These are phyloP conservation scores for Exophiala viscosa DNA, from an alignment of 2,329 filamentous ascomycete species.

Conservation along the genomic window DNA sequence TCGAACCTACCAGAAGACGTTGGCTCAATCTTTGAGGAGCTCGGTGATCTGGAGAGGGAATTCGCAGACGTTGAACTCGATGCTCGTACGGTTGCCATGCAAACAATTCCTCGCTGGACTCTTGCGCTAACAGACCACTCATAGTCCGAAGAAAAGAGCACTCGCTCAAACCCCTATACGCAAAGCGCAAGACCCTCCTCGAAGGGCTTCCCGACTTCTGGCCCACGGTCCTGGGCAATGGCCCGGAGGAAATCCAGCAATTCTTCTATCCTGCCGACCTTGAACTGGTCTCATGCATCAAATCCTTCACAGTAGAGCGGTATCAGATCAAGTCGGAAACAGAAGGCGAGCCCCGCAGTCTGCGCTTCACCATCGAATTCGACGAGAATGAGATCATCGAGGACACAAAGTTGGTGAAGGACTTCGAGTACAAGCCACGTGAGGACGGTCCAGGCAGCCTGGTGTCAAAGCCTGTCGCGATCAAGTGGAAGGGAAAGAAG, in stretches of 20 bases:
- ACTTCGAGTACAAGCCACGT: constrained; percentile 67
- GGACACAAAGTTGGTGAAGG: constrained; percentile 77
- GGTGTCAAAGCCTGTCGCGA: constrained; percentile 82
- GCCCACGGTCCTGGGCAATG: constrained; percentile 87
- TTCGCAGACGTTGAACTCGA: constrained; percentile 81
- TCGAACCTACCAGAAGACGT: constrained; percentile 28
- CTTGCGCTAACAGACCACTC: constrained; percentile 3
- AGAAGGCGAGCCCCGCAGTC: constrained; percentile 72
- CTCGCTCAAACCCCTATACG: constrained; percentile 59
- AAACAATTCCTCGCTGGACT: neutral
- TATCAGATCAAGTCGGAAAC: constrained; percentile 66
- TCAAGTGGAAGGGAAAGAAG: constrained; percentile 78
- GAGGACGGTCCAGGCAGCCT: constrained; percentile 66
- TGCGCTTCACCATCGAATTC: constrained; percentile 76
- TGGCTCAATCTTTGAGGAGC: constrained; percentile 48
- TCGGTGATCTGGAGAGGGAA: constrained; percentile 74
- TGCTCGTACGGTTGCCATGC: constrained; percentile 60
- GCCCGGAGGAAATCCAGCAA: constrained; percentile 79
- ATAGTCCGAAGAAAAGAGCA: constrained; percentile 26
- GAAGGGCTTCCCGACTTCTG: constrained; percentile 82
- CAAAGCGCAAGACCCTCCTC: constrained; percentile 68
- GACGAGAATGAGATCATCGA: constrained; percentile 76
- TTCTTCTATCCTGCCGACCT: constrained; percentile 81
- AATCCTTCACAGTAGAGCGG: constrained; percentile 67
- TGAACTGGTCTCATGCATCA: constrained; percentile 66